Base-by-base conservation (phyloP, 495 filamentous ascomycete genomes). In the Daldinia bambusicola region DNA sequence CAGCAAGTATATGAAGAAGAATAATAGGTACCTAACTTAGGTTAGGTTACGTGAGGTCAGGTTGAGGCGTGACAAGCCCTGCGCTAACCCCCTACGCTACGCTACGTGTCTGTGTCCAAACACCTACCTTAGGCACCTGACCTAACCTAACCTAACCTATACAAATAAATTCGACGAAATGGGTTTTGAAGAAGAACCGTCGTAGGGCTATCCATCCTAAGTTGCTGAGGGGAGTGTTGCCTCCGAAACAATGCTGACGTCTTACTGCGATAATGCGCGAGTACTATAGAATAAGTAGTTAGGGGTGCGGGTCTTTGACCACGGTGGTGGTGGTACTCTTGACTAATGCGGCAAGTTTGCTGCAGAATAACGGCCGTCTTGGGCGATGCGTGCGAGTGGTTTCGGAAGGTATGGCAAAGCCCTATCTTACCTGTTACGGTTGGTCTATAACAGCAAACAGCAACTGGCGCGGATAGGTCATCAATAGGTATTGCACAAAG, bases 1-100 rank as follows among this genome's bases (percentile, higher is more conserved):
- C 69, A 75, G 14, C 80, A 86, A 34, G 52, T 84, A 18, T 80
- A 81, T 50, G 79, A 81, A 51, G 78, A 81, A 75, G 43, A 48
- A 26, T 26, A 26, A 26, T 26, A 26, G 26, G 26, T 26, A 26
- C 26, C 26, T 26, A 1, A 26, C 1, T 1, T 26, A 26, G 26
- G 26, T 3, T 48, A 48, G 18, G 18, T 36, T 78, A 78, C n/a
- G n/a, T n/a, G n/a, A 26, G 26, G 26, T 3, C 22, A 48, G 18
- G 18, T 36, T 78, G 76, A 26, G 67, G 64, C 48, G 34, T 36
- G 32, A 14, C 7, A 31, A 1, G 32, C 37, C 40, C 55, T 48
- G 69, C 56, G 22, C 40, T 60, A 64, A n/a, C 69, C 69, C 63
- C 69, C 63, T 64, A 67, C n/a, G 20, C 32, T 40, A 45, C 38